Evolutionary conservation across 1,139 yeast genomes (phyloP).

Genomic region (Hemisphaericaspora subhashii): DNA sequence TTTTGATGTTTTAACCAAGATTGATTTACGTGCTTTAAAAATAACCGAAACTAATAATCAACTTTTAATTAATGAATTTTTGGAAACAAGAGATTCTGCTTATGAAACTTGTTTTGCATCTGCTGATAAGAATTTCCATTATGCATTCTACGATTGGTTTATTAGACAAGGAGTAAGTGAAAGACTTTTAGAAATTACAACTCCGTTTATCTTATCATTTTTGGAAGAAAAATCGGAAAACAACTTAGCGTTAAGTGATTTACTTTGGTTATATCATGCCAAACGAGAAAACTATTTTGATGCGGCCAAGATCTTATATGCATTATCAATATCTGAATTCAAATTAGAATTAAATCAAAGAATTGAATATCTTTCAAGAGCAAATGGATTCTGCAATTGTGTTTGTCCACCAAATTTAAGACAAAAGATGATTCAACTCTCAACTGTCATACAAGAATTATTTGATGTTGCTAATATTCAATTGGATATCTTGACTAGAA

Average conservation of each 20-base stretch:
- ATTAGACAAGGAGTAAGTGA: slow-evolving; percentile 76
- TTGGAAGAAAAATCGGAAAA: slow-evolving; percentile 70
- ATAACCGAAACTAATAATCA: slow-evolving; percentile 46
- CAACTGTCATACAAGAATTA: slow-evolving; percentile 71
- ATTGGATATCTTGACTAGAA: slow-evolving; percentile 68
- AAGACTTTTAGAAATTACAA: slow-evolving; percentile 72
- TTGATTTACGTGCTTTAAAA: slow-evolving; percentile 66
- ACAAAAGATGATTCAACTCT: slow-evolving; percentile 71
- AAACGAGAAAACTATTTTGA: slow-evolving; percentile 75
- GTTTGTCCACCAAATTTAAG: slow-evolving; percentile 76
- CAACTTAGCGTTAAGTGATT: slow-evolving; percentile 72
- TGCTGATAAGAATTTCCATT: slow-evolving; percentile 82
- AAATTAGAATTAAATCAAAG: slow-evolving; percentile 67
- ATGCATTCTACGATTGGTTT: slow-evolving; percentile 91
- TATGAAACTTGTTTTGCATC: slow-evolving; percentile 74
- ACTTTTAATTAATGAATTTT: slow-evolving; percentile 51
- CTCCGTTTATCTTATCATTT: slow-evolving; percentile 78
- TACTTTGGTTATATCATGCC: slow-evolving; percentile 88
- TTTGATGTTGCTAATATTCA: slow-evolving; percentile 88
- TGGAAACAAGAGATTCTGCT: slow-evolving; percentile 66
- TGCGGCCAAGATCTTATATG: slow-evolving; percentile 80
- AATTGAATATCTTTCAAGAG: slow-evolving; percentile 86
- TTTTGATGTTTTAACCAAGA: slow-evolving; percentile 69
- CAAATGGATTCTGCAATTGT: slow-evolving; percentile 90
- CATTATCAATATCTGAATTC: slow-evolving; percentile 74